phyloP scores from a whole-genome alignment of 495 filamentous ascomycete genomes.

The Talaromyces wortmannii region DNA sequence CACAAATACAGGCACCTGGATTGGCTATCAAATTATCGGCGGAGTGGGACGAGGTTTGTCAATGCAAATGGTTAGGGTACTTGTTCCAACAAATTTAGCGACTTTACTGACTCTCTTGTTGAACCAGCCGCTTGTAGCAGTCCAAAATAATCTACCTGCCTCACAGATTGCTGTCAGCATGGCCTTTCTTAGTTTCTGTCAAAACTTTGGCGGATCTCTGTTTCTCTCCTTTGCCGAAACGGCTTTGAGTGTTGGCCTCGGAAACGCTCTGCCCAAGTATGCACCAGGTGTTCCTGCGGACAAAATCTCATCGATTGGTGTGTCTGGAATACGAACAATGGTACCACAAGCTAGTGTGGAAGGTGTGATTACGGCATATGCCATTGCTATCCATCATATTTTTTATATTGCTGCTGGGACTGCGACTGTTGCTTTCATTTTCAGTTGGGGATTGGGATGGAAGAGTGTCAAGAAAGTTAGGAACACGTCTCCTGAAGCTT shows the following conservation, averaged over 20 bases:
- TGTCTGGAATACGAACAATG: conserved; percentile 43
- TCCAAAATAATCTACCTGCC: conserved; percentile 40
- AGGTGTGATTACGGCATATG: conserved; percentile 51
- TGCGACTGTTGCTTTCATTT: conserved; percentile 16
- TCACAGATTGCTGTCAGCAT: conserved; percentile 42
- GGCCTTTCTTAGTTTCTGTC: conserved; percentile 43
- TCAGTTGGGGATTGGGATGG: conserved; percentile 38
- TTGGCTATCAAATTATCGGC: conserved; percentile 49
- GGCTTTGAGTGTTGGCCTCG: conserved; percentile 57
- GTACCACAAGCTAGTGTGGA: conserved; percentile 24
- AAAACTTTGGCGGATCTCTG: conserved; percentile 41
- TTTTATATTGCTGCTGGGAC: conserved; percentile 33
- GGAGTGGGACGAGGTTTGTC: conserved; percentile 44
- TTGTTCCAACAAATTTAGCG: background rate
- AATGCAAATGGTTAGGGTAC: conserved; percentile 26
- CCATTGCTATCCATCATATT: conserved; percentile 21
- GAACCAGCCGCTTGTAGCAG: conserved; percentile 36
- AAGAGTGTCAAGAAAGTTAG: conserved; percentile 15
- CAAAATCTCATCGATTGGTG: conserved; percentile 48
- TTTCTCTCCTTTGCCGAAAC: conserved; percentile 43
- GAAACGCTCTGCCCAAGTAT: conserved; percentile 33
- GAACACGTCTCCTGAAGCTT: background rate
- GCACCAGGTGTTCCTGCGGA: conserved; percentile 24
- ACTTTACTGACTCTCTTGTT: background rate
- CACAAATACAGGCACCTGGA: conserved; percentile 37